Conservation (phyloP, 1,139 yeast genomes). For the Yamadazyma atmosphaerica region DNA sequence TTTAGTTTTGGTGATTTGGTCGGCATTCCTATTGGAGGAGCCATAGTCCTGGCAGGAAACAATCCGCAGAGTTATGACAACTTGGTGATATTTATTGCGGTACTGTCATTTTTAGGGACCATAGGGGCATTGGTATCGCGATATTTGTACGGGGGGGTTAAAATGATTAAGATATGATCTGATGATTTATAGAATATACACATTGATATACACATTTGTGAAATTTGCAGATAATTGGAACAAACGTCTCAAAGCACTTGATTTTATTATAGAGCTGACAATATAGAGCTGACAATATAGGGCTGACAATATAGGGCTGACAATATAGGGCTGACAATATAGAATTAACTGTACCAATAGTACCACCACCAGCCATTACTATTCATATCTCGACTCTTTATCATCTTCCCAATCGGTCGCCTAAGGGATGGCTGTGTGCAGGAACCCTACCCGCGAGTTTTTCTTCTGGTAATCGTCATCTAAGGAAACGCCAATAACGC, state of each 20-base stretch:
- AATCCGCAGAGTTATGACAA: constrained; percentile 22
- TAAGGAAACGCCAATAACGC: background rate
- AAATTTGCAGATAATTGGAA: no score
- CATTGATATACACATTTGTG: background rate
- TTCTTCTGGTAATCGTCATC: background rate
- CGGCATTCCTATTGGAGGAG: constrained; percentile 40
- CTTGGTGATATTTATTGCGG: constrained; percentile 29
- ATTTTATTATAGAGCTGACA: no score
- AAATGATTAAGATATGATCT: constrained; percentile 6
- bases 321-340: no score
- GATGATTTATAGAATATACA: background rate
- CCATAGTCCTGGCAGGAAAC: constrained; percentile 24
- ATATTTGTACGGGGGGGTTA: constrained; percentile 27
- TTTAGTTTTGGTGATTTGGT: constrained; percentile 34
- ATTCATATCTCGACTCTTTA: no score
- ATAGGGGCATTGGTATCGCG: constrained; percentile 25
- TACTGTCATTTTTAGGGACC: constrained; percentile 26
- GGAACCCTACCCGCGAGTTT: no score
- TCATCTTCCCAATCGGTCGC: no score
- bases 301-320: no score
- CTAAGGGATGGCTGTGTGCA: no score
- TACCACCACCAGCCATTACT: no score
- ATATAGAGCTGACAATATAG: no score
- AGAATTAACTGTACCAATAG: no score
- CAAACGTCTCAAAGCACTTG: no score